Evolutionary conservation across 345 rosid genomes (phyloP).

Genomic region (Corchorus capsularis): DNA sequence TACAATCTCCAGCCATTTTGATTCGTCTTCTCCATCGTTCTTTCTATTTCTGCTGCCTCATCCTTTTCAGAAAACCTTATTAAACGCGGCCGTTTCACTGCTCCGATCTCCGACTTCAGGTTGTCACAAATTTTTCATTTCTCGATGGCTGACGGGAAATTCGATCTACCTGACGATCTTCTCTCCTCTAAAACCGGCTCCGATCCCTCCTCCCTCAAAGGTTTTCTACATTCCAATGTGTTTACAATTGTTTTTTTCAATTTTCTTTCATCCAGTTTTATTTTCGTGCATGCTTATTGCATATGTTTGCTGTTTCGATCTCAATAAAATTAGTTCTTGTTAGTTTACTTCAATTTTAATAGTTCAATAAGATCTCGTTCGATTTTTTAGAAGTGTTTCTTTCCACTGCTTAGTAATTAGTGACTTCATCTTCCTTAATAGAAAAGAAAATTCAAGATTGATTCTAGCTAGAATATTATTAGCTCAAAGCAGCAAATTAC

Average conservation of each 20-base stretch:
- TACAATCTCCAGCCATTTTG: background rate
- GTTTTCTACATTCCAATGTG: slow-evolving; percentile 10
- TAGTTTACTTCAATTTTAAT: background rate
- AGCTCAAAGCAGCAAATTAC: background rate
- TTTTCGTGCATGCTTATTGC: background rate
- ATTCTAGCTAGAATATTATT: background rate
- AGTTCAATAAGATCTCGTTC: background rate
- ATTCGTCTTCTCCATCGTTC: background rate
- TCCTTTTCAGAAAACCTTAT: background rate
- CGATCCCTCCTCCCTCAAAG: slow-evolving; percentile 26
- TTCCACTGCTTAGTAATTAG: background rate
- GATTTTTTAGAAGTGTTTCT: background rate
- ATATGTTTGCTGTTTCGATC: background rate
- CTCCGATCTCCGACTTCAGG: slow-evolving; percentile 7
- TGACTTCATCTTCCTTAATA: background rate
- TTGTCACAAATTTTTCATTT: background rate
- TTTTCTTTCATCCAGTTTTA: background rate
- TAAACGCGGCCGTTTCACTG: background rate
- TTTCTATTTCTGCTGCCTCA: background rate
- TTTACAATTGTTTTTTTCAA: background rate
- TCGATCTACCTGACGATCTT: slow-evolving; percentile 33
- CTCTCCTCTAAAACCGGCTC: slow-evolving; percentile 20
- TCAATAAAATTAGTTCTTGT: background rate
- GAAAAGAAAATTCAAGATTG: background rate
- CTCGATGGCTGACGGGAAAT: slow-evolving; percentile 32